Conservation (phyloP, 805 yeast species). For the Candida quercuum region DNA sequence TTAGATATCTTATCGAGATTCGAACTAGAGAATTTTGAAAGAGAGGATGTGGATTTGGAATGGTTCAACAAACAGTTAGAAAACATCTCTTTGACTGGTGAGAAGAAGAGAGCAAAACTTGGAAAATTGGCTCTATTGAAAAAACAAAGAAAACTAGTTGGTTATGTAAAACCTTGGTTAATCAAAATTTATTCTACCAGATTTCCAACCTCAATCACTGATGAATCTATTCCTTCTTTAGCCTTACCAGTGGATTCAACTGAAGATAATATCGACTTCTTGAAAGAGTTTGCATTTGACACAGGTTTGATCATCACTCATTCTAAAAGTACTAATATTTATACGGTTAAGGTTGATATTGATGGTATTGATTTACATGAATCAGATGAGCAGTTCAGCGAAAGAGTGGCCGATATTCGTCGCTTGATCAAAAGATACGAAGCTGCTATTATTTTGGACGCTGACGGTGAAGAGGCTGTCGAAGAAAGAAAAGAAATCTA, state of each 20-base stretch:
- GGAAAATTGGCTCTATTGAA: conserved; percentile 63
- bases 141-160: conserved; percentile 72
- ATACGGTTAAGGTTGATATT: conserved; percentile 58
- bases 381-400: conserved; percentile 57
- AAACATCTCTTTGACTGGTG: conserved; percentile 69
- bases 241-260: conserved; percentile 38
- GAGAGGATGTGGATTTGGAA: conserved; percentile 73
- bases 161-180: conserved; percentile 45
- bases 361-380: conserved; percentile 71
- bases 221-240: conserved; percentile 36
- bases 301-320: conserved; percentile 63
- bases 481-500: conserved; percentile 56
- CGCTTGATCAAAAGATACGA: conserved; percentile 60
- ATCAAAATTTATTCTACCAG: conserved; percentile 27
- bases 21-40: conserved; percentile 84
- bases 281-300: conserved; percentile 61
- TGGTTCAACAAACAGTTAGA: conserved; percentile 89
- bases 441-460: conserved; percentile 45
- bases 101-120: conserved; percentile 55
- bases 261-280: conserved; percentile 46
- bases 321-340: conserved; percentile 49
- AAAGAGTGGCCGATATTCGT: conserved; percentile 46
- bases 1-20: conserved; percentile 69
- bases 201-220: conserved; percentile 22
- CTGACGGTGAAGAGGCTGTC: conserved; percentile 51